phyloP scores from a whole-genome alignment of 805 yeast species.

The Komagataella populi region DNA sequence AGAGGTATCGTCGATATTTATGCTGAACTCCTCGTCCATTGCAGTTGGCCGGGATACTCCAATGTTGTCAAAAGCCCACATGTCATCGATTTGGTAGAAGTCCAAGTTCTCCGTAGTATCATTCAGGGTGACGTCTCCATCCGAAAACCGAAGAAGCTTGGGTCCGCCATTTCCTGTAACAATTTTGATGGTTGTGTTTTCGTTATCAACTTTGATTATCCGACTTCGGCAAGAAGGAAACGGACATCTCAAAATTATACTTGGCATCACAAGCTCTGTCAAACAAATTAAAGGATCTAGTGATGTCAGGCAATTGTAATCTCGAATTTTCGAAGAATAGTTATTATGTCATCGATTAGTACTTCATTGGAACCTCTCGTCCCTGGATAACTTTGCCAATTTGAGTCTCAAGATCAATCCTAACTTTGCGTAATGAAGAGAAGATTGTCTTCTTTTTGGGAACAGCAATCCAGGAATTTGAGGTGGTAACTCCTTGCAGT shows the following conservation, averaged over 20 bases:
- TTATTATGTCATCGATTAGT: background rate
- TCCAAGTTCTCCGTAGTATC: slow-evolving; percentile 1
- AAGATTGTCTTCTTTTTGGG: too few species aligned
- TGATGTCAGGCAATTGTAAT: background rate
- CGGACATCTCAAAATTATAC: background rate
- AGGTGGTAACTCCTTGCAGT: background rate
- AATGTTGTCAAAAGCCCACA: slow-evolving; percentile 72
- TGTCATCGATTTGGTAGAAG: slow-evolving; percentile 37
- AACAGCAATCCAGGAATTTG: background rate
- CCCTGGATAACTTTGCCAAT: background rate
- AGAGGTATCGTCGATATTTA: slow-evolving; percentile 5
- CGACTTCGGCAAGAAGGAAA: background rate
- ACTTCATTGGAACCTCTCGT: background rate
- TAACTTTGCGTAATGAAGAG: background rate
- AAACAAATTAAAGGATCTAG: background rate
- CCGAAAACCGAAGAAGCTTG: background rate
- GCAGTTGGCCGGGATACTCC: slow-evolving; percentile 44
- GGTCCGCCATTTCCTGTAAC: background rate
- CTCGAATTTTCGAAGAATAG: background rate
- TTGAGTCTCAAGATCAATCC: background rate
- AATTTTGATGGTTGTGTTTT: background rate
- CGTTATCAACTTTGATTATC: background rate
- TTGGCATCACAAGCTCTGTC: background rate
- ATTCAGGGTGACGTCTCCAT: background rate
- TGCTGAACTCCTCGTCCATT: slow-evolving; percentile 1